Evolutionary conservation across 1,284 basidiomycete genomes (phyloP).

Genomic region (Apiotrichum siamense): DNA sequence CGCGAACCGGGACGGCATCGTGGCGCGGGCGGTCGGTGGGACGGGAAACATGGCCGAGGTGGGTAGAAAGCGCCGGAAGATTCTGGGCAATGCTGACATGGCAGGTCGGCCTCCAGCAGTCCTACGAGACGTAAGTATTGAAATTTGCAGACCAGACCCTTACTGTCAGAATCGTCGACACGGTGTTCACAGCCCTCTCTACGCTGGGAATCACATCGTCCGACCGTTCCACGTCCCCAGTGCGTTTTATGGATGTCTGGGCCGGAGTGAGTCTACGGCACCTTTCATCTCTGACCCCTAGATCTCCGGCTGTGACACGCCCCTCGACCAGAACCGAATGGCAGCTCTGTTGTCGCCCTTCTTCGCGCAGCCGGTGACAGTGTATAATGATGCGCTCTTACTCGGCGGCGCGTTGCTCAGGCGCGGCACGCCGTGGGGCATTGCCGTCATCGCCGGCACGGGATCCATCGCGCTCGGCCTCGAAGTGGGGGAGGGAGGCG

Average conservation of each 20-base stretch:
- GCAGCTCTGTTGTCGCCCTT: slow-evolving; percentile 20
- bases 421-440: slow-evolving; percentile 27
- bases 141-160: slow-evolving; percentile 1
- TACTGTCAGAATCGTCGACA: slow-evolving; percentile 19
- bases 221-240: slow-evolving; percentile 9
- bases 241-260: slow-evolving; percentile 26
- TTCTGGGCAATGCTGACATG: neutral
- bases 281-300: neutral
- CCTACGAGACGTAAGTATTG: slow-evolving; percentile 20
- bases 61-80: neutral
- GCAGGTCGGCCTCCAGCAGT: slow-evolving; percentile 20
- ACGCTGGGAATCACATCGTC: slow-evolving; percentile 1
- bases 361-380: slow-evolving; percentile 17
- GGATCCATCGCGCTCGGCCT: slow-evolving; percentile 31
- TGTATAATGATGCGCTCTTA: slow-evolving; percentile 36
- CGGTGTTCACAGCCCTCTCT: slow-evolving; percentile 18
- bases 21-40: slow-evolving; percentile 22
- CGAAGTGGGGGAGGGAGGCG: slow-evolving; percentile 19
- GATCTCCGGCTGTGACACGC: slow-evolving; percentile 36
- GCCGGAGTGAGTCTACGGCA: slow-evolving; percentile 21
- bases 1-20: slow-evolving; percentile 11
- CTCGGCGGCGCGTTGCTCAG: slow-evolving; percentile 32
- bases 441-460: slow-evolving; percentile 39
- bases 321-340: slow-evolving; percentile 27
- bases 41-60: slow-evolving; percentile 35